These are phyloP conservation scores for Lunasporangiospora selenospora DNA, from an alignment of 192 early-diverging fungal species.

Conservation along the genomic window DNA sequence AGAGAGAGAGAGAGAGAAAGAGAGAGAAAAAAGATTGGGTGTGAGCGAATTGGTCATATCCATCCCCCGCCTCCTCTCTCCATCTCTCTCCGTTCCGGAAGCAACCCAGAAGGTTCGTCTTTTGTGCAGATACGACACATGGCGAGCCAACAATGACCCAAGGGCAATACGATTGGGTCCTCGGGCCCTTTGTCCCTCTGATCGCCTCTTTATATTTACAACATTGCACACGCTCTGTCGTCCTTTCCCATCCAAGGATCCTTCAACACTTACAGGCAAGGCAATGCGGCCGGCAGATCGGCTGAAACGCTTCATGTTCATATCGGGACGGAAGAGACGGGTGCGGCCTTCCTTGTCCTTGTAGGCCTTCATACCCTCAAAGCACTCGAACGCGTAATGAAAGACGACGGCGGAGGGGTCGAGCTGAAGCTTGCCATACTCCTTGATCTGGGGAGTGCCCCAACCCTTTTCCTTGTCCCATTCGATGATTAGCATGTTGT, in stretches of 20 bases:
- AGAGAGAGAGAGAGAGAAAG: constrained; percentile 1
- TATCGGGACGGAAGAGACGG: constrained; percentile 94
- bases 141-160: too few relatives aligned
- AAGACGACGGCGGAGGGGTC: constrained; percentile 90
- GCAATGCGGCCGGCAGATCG: constrained; percentile 79
- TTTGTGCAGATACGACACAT: too few relatives aligned
- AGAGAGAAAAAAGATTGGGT: not conserved
- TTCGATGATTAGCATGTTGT: constrained; percentile 93
- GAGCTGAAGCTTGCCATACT: constrained; percentile 82
- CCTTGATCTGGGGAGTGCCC: constrained; percentile 84
- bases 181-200: too few relatives aligned
- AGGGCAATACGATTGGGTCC: too few relatives aligned
- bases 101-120: too few relatives aligned
- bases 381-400: constrained; percentile 94
- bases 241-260: not conserved
- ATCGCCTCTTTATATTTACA: too few relatives aligned
- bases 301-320: constrained; percentile 95
- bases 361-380: constrained; percentile 95
- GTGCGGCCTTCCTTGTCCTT: constrained; percentile 87
- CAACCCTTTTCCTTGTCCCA: constrained; percentile 82
- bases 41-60: not conserved
- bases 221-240: not conserved
- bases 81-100: too few relatives aligned
- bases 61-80: not conserved
- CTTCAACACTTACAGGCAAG: constrained; percentile 70